Percentiles rank a stretch among this genome's conserved stretches.
Conservation (phyloP, 495 filamentous ascomycete species). For the Aspergillus hancockii region DNA sequence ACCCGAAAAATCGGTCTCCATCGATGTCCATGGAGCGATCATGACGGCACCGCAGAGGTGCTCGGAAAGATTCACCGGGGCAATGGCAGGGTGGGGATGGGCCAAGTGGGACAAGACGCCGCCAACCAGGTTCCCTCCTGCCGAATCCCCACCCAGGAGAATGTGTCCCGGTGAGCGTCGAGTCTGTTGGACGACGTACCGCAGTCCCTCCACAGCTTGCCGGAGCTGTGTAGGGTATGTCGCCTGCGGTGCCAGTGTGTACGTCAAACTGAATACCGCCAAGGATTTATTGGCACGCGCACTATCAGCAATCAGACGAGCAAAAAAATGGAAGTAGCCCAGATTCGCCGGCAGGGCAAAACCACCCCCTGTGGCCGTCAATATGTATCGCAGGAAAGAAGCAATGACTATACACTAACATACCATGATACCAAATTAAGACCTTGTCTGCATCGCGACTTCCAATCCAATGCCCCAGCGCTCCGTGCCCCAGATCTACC, state of each 20-base stretch:
- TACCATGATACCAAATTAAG: constrained; percentile 62
- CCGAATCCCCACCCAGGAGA: constrained; percentile 63
- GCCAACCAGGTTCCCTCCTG: constrained; percentile 61
- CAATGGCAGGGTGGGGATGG: constrained; percentile 58
- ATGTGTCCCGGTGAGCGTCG: constrained; percentile 46
- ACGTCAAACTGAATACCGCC: constrained; percentile 54
- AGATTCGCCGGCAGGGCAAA: constrained; percentile 53
- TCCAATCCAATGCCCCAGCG: constrained; percentile 61
- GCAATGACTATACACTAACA: constrained; percentile 6
- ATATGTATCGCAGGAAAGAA: background rate
- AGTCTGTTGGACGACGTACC: constrained; percentile 49
- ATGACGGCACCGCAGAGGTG: constrained; percentile 51
- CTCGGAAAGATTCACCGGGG: constrained; percentile 22
- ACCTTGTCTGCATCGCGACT: constrained; percentile 52
- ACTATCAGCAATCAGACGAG: constrained; percentile 40
- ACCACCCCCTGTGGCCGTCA: constrained; percentile 51
- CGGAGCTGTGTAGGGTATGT: constrained; percentile 62
- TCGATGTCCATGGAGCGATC: constrained; percentile 58
- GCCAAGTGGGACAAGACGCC: constrained; percentile 60
- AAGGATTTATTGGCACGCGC: constrained; percentile 41
- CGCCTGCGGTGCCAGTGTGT: constrained; percentile 58
- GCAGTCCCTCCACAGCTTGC: constrained; percentile 54
- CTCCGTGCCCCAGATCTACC: constrained; percentile 53
- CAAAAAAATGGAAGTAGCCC: constrained; percentile 55
- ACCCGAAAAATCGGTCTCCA: constrained; percentile 42